phyloP scores from a whole-genome alignment of 164 flowering plant genomes.

The Vitis riparia region DNA sequence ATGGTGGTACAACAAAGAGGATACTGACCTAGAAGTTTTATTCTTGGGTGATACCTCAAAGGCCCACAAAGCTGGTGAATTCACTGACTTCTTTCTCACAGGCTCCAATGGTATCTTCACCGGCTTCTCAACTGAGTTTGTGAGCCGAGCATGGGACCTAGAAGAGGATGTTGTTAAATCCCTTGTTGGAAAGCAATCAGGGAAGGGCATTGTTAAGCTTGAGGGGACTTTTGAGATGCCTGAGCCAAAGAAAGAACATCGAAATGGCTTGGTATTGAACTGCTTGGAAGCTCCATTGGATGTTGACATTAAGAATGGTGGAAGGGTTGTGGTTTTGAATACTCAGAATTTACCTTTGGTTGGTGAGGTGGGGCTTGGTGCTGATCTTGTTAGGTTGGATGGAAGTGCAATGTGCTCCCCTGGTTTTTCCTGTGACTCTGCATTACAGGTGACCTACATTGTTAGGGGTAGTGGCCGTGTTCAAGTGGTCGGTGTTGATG shows the following conservation, averaged over 20 bases:
- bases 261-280: slow-evolving; percentile 64
- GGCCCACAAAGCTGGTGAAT: slow-evolving; percentile 71
- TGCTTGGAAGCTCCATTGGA: slow-evolving; percentile 83
- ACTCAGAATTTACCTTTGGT: slow-evolving; percentile 78
- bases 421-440: slow-evolving; percentile 89
- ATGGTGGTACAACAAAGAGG: slow-evolving; percentile 87
- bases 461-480: slow-evolving; percentile 78
- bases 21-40: slow-evolving; percentile 66
- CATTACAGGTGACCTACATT: slow-evolving; percentile 80
- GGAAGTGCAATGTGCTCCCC: slow-evolving; percentile 85
- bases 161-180: slow-evolving; percentile 43
- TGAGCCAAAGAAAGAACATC: slow-evolving; percentile 48
- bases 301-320: slow-evolving; percentile 67
- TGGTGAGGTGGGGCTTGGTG: slow-evolving; percentile 81
- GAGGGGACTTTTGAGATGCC: slow-evolving; percentile 42
- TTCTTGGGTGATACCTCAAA: slow-evolving; percentile 75
- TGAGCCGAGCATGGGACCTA: slow-evolving; percentile 71
- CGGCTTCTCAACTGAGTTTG: slow-evolving; percentile 82
- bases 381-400: slow-evolving; percentile 82
- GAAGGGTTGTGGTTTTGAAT: slow-evolving; percentile 72
- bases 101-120: slow-evolving; percentile 72
- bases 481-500: slow-evolving; percentile 79
- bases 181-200: slow-evolving; percentile 53
- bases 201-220: slow-evolving; percentile 58
- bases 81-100: slow-evolving; percentile 67